A percentile compares a stretch with the other conserved stretches of the same genome.
phyloP scores from a whole-genome alignment of 352 stramenopile species.

The Phytophthora tentaculata region DNA sequence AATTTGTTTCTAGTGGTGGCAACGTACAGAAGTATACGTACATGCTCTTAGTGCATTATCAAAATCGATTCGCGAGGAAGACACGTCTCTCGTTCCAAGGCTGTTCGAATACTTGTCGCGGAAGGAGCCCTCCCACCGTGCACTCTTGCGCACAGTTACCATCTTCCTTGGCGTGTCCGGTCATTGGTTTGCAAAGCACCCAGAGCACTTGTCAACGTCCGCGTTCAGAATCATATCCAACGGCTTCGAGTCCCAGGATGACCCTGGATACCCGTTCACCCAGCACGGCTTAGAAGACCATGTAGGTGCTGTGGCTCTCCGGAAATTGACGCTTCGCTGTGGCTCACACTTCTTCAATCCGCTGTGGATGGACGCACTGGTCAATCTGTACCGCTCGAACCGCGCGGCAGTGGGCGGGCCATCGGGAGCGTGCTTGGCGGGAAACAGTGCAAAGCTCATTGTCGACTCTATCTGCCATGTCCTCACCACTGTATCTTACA shows the following conservation, averaged over 20 bases:
- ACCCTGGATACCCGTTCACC: constrained; percentile 51
- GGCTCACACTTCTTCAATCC: constrained; percentile 69
- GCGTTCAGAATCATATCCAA: constrained; percentile 79
- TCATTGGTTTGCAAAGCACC: constrained; percentile 80
- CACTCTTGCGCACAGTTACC: constrained; percentile 62
- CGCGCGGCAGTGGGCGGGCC: constrained; percentile 28
- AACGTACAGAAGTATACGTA: constrained; percentile 81
- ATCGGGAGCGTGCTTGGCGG: constrained; percentile 35
- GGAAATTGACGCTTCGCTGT: constrained; percentile 73
- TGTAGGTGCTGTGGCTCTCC: constrained; percentile 68
- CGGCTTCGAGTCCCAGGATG: constrained; percentile 58
- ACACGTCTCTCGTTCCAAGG: constrained; percentile 73
- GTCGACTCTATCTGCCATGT: constrained; percentile 78
- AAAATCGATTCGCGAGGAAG: constrained; percentile 82
- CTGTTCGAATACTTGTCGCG: constrained; percentile 79
- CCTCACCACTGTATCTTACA: constrained; percentile 69
- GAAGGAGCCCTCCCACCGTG: constrained; percentile 65
- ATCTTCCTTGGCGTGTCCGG: constrained; percentile 77
- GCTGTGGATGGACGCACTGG: constrained; percentile 73
- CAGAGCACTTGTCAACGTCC: constrained; percentile 54
- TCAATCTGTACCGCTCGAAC: constrained; percentile 65
- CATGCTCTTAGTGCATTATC: constrained; percentile 81
- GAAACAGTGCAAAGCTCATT: constrained; percentile 60
- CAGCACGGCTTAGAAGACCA: constrained; percentile 65
- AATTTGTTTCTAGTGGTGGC: constrained; percentile 65